phyloP scores from a whole-genome alignment of 176 grass and related monocot genomes.

The Cenchrus purpureus region DNA sequence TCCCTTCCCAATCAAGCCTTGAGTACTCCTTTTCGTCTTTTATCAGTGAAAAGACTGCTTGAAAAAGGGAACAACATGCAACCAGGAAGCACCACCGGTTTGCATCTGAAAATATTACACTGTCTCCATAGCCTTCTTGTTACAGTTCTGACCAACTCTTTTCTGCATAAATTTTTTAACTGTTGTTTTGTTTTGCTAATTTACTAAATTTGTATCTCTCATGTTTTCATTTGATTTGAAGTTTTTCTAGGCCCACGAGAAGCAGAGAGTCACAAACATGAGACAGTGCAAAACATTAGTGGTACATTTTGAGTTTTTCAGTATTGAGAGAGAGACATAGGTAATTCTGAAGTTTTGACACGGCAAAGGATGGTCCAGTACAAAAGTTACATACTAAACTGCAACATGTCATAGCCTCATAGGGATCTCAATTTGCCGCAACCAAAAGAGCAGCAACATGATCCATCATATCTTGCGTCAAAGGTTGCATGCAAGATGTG shows the following conservation, averaged over 20 bases:
- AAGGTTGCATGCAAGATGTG: conserved; percentile 28
- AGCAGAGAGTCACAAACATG: neutral
- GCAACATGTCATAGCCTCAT: neutral
- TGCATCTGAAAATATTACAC: neutral
- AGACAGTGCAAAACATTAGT: no score
- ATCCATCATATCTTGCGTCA: conserved; percentile 35
- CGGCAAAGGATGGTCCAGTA: conserved; percentile 10
- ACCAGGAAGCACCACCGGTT: neutral
- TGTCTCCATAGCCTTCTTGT: neutral
- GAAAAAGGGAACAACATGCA: neutral
- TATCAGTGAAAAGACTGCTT: conserved; percentile 7
- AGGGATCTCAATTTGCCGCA: conserved; percentile 5
- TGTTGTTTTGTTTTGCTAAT: neutral
- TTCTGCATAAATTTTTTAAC: neutral
- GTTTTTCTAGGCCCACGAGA: neutral
- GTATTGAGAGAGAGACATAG: neutral
- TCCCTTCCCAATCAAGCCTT: conserved; percentile 29
- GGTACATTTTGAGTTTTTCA: neutral
- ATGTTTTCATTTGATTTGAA: neutral
- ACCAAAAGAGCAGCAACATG: conserved; percentile 24
- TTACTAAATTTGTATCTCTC: neutral
- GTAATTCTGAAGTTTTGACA: neutral
- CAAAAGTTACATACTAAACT: neutral
- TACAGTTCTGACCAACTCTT: neutral
- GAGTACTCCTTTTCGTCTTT: conserved; percentile 7